phyloP scores from a whole-genome alignment of 345 rosid species.

The Triadica sebifera region DNA sequence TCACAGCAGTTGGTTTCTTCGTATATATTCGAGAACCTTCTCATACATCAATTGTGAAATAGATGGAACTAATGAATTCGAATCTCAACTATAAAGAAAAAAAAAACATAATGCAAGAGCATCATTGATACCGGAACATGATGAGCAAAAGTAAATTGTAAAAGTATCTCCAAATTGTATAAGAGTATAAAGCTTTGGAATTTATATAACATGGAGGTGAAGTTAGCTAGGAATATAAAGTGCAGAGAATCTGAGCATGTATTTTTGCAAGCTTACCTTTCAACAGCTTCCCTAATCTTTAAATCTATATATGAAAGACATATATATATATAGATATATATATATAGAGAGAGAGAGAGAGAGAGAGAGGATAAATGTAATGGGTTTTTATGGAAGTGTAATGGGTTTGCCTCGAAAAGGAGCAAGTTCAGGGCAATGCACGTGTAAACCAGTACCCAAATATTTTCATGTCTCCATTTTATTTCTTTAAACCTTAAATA shows the following conservation, averaged over 20 bases:
- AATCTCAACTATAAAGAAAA: no score
- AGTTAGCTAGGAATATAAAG: background rate
- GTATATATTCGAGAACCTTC: background rate
- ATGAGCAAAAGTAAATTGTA: background rate
- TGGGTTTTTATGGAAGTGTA: slow-evolving; percentile 30
- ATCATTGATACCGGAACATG: no score
- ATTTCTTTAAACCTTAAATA: slow-evolving; percentile 14
- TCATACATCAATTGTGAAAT: background rate
- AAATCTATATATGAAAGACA: slow-evolving; percentile 14
- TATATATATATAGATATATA: background rate
- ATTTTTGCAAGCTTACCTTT: slow-evolving; percentile 12
- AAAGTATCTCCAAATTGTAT: background rate
- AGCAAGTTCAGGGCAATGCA: slow-evolving; percentile 55
- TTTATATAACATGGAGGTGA: background rate
- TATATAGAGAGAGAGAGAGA: slow-evolving; percentile 16
- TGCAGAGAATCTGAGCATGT: slow-evolving; percentile 38
- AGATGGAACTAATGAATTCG: background rate
- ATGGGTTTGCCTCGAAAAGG: slow-evolving; percentile 62
- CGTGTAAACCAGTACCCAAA: slow-evolving; percentile 52
- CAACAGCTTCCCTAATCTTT: slow-evolving; percentile 19
- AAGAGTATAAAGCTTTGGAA: no score
- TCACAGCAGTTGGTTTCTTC: slow-evolving; percentile 2
- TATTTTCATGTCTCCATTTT: slow-evolving; percentile 31
- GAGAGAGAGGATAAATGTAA: slow-evolving; percentile 17
- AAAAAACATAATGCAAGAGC: no score